These are phyloP conservation scores for Sarocladiaceae sp. DNA, from an alignment of 2,329 filamentous ascomycete species.

Conservation along the genomic window DNA sequence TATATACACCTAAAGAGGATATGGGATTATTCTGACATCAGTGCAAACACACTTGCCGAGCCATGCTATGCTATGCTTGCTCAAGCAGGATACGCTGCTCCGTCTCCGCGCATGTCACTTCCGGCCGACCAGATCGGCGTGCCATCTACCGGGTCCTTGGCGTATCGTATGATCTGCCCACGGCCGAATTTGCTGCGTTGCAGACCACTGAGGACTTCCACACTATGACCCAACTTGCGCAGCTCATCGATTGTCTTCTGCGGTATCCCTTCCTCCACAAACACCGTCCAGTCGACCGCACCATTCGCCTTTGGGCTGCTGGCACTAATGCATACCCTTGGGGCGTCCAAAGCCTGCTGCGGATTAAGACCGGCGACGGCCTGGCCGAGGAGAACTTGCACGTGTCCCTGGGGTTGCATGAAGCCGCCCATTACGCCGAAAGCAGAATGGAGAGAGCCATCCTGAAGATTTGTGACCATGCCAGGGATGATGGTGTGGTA, in stretches of 20 bases:
- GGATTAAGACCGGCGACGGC: slow-evolving; percentile 73
- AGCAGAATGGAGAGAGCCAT: slow-evolving; percentile 71
- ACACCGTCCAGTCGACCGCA: slow-evolving; percentile 58
- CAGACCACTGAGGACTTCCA: slow-evolving; percentile 61
- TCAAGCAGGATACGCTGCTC: slow-evolving; percentile 51
- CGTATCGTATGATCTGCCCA: slow-evolving; percentile 78
- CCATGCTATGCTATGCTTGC: neutral
- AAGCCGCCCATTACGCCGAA: slow-evolving; percentile 98
- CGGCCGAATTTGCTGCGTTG: slow-evolving; percentile 69
- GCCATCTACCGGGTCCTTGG: slow-evolving; percentile 63
- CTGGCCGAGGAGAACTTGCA: slow-evolving; percentile 89
- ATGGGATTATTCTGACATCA: neutral
- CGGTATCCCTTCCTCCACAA: slow-evolving; percentile 76
- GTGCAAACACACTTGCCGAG: neutral
- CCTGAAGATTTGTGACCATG: slow-evolving; percentile 70
- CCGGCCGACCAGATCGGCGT: slow-evolving; percentile 76
- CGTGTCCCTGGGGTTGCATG: slow-evolving; percentile 96
- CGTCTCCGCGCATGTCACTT: slow-evolving; percentile 84
- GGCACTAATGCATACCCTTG: slow-evolving; percentile 80
- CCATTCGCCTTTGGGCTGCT: slow-evolving; percentile 55
- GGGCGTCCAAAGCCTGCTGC: slow-evolving; percentile 84
- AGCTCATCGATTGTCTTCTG: slow-evolving; percentile 62
- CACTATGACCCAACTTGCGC: slow-evolving; percentile 63
- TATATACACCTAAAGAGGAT: slow-evolving; percentile 9
- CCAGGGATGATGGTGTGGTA: slow-evolving; percentile 98